A percentile compares a stretch with the other conserved stretches of the same genome.
Evolutionary conservation across 257 asterid genomes (phyloP).

Genomic region (Solanum chiquidenum): DNA sequence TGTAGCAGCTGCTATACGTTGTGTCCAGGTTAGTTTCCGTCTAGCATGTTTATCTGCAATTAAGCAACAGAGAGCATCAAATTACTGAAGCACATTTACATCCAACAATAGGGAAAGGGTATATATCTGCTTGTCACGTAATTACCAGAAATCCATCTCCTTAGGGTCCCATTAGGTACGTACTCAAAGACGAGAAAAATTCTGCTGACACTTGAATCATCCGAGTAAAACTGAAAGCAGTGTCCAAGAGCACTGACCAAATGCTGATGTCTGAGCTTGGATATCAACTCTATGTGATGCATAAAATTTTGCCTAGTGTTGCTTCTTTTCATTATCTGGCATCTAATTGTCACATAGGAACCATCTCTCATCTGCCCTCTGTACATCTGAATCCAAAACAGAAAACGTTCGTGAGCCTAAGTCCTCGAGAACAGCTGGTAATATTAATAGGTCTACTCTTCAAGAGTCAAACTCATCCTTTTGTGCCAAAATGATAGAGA

Average conservation of each 20-base stretch:
- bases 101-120: not conserved
- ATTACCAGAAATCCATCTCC: conserved; percentile 85
- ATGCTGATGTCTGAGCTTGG: conserved; percentile 76
- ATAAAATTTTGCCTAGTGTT: conserved; percentile 45
- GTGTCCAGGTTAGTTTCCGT: conserved; percentile 63
- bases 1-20: conserved; percentile 69
- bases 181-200: conserved; percentile 71
- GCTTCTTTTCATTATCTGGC: conserved; percentile 54
- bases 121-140: not conserved
- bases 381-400: conserved; percentile 44
- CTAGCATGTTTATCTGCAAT: conserved; percentile 40
- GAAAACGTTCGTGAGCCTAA: not conserved
- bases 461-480: not conserved
- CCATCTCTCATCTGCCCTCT: conserved; percentile 73
- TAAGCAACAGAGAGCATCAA: not conserved
- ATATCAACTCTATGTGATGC: conserved; percentile 67
- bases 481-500: not conserved
- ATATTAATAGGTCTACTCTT: not conserved
- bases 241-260: conserved; percentile 85
- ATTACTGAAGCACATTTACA: not conserved
- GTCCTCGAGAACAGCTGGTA: not conserved
- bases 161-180: conserved; percentile 69
- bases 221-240: conserved; percentile 79
- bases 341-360: conserved; percentile 48
- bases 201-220: conserved; percentile 78